Evolutionary conservation across 2,329 filamentous ascomycete species (phyloP).

Genomic region (Ophiostoma sp.): DNA sequence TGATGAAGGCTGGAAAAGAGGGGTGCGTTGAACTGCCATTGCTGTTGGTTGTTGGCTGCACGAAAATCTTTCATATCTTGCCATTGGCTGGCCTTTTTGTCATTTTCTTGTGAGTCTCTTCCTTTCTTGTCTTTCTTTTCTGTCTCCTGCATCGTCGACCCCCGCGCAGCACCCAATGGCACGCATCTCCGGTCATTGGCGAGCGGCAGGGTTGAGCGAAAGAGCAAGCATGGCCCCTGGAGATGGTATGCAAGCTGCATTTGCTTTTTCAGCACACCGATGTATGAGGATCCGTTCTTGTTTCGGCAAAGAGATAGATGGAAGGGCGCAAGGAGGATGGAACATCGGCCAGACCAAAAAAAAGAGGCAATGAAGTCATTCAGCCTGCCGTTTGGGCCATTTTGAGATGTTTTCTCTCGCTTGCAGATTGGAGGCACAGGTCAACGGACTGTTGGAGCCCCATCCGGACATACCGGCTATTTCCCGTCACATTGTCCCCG

Average conservation of each 20-base stretch:
- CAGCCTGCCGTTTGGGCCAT: neutral
- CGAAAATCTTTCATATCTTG: neutral
- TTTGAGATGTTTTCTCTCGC: neutral
- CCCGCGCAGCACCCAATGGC: neutral
- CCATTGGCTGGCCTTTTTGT: neutral
- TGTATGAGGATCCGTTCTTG: neutral
- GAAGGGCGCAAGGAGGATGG: neutral
- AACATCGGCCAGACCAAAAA: neutral
- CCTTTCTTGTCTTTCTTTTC: neutral
- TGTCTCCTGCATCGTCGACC: neutral
- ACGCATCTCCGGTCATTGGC: neutral
- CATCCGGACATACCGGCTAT: constrained; percentile 8
- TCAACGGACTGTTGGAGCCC: neutral
- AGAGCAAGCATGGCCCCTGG: neutral
- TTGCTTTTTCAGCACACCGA: neutral
- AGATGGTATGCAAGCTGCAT: neutral
- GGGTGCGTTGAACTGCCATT: neutral
- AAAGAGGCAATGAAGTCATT: neutral
- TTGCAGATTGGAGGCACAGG: neutral
- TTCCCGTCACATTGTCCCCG: neutral
- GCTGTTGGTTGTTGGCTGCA: constrained; percentile 5
- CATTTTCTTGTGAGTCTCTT: neutral
- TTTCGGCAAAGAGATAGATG: neutral
- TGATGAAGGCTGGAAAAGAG: neutral
- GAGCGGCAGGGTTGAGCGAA: neutral